Base-by-base conservation (phyloP, 1,284 basidiomycete genomes). In the Polyporus tsugae region DNA sequence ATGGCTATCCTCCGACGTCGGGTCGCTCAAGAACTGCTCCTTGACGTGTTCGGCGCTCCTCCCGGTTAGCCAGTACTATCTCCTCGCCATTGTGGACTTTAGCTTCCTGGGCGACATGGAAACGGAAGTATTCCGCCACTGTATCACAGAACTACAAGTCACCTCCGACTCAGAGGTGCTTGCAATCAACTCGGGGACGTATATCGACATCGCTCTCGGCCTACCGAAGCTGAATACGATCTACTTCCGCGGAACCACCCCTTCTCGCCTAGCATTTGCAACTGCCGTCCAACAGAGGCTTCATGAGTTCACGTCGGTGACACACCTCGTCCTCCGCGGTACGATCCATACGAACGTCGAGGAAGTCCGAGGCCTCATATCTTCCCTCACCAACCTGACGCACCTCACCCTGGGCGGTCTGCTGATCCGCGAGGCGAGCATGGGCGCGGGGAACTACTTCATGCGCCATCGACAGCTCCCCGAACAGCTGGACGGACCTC, bases 1-100 rank as follows among this genome's bases (percentile, higher is more conserved):
- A n/a, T 49, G 22, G 19, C 17, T 44, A 6, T 49, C 60, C 2
- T 11, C 33, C 33, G 60, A 62, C 13, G 33, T 33, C 11, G 9
- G 35, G 42, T 29, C 60, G 6, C 44, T 62, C 42, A 62, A 36
- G 44, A 62, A 49, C 60, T 62, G 60, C 44, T 33, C 60, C 3
- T 62, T 49, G 6, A 25, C 42, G 1, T 49, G 44, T 25, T 46
- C 42, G 33, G 33, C 22, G 7, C 60, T 62, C 44, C 60, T 46
- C 10, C 60, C 60, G 6, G 22, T 49, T 13, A 36, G 60, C 33
- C 33, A 49, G 36, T 49, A 49, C 44, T 49, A 62, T 9, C 60
- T 62, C 33, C 22, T 62, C 33, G 42, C 60, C 2, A 5, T 35
- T 36, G 60, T 49, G 33, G 60, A 62, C 60, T 62, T 62, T 10